These are phyloP conservation scores for Rhizophora apiculata DNA, from an alignment of 345 rosid genomes.

Conservation along the genomic window DNA sequence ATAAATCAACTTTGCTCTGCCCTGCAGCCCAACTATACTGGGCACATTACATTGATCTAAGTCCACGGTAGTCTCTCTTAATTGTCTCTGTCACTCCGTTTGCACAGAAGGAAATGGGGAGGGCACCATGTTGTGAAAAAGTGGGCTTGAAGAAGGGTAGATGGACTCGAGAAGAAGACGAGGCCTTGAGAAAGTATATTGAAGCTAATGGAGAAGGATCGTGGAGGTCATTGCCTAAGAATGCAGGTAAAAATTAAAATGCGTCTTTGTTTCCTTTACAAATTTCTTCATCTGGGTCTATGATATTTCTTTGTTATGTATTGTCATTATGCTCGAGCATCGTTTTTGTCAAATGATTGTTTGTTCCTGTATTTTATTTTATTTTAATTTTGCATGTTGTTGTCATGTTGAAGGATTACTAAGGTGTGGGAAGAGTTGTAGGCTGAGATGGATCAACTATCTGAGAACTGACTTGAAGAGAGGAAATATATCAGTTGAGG, in stretches of 20 bases:
- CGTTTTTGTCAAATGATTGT: not conserved
- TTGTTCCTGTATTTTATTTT: not conserved
- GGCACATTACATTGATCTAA: not conserved
- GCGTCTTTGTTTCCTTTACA: not conserved
- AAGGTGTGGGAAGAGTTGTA: conserved; percentile 92
- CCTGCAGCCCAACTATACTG: not conserved
- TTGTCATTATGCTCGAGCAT: too few relatives aligned
- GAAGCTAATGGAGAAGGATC: conserved; percentile 59
- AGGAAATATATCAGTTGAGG: conserved; percentile 61
- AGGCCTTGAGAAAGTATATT: conserved; percentile 40
- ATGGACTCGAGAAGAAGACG: conserved; percentile 66
- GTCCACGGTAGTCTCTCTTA: not conserved
- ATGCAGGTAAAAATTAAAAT: conserved; percentile 40
- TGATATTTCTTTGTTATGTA: not conserved
- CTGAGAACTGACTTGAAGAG: conserved; percentile 69
- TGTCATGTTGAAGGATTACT: conserved; percentile 44
- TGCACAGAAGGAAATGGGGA: conserved; percentile 40
- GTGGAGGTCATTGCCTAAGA: conserved; percentile 65
- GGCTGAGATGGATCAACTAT: conserved; percentile 88
- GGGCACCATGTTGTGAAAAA: conserved; percentile 70
- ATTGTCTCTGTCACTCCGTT: not conserved
- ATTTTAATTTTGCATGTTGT: not conserved
- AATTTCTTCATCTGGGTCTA: not conserved
- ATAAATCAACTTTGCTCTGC: not conserved
- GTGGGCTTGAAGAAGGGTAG: conserved; percentile 62